A percentile compares a stretch with the other conserved stretches of the same genome.
Evolutionary conservation across 208 protist genomes (phyloP).

Genomic region (Naegleria fowleri): DNA sequence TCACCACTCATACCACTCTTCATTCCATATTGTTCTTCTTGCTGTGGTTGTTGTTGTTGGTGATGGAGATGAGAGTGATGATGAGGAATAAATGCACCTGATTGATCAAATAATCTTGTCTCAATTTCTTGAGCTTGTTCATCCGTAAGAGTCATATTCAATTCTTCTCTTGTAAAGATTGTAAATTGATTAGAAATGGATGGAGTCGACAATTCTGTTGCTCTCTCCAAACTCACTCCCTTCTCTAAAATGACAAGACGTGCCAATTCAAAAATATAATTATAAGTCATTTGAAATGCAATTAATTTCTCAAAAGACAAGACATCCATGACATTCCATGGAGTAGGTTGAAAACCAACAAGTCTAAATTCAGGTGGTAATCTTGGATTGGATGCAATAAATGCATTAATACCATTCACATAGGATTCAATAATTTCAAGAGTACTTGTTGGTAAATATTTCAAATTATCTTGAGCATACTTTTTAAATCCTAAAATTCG

Average conservation of each 20-base stretch:
- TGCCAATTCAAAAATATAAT: not conserved
- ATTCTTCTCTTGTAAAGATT: not conserved
- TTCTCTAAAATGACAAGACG: not conserved
- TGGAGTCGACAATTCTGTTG: not conserved
- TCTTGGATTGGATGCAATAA: not conserved
- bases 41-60: not conserved
- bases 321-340: not conserved
- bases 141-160: not conserved
- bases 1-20: not conserved
- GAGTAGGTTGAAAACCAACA: not conserved
- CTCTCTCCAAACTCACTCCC: not conserved
- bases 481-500: not conserved
- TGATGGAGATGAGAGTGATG: too few relatives aligned
- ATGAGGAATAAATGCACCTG: not conserved
- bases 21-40: not conserved
- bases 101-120: not conserved
- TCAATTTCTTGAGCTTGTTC: not conserved
- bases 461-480: not conserved
- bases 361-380: not conserved
- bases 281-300: not conserved
- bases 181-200: not conserved
- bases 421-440: not conserved
- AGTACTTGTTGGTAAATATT: not conserved
- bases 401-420: not conserved
- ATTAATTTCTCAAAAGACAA: not conserved